Evolutionary conservation across 208 protist genomes (phyloP).

Genomic region (Trypanosoma platydactyli): DNA sequence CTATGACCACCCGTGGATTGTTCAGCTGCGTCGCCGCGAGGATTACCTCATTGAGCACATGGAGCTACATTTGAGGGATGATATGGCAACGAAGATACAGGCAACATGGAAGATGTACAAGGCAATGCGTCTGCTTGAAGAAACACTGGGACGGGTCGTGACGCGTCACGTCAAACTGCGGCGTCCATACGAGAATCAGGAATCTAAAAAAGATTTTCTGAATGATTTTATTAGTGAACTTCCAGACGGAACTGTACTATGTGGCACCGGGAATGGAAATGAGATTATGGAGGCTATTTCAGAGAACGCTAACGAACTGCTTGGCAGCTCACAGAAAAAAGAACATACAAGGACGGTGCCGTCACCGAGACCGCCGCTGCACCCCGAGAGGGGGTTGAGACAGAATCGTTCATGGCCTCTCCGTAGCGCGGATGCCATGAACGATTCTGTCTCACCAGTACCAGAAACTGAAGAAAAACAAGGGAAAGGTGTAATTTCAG

Average conservation of each 20-base stretch:
- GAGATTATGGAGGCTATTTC: neutral
- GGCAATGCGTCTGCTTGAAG: constrained; percentile 63
- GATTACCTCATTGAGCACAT: constrained; percentile 46
- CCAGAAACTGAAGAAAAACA: neutral
- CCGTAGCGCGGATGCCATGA: neutral
- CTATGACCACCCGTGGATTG: constrained; percentile 85
- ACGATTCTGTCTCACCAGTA: neutral
- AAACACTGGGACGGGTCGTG: constrained; percentile 59
- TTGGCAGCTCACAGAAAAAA: neutral
- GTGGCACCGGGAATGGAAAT: neutral
- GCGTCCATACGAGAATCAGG: constrained; percentile 34
- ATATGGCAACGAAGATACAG: constrained; percentile 81
- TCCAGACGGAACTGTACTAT: constrained; percentile 28
- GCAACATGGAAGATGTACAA: constrained; percentile 79
- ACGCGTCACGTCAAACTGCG: constrained; percentile 67
- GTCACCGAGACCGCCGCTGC: neutral
- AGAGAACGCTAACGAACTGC: neutral
- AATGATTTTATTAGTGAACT: constrained; percentile 48
- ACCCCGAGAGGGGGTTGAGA: neutral
- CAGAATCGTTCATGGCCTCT: neutral
- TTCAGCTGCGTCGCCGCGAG: constrained; percentile 61
- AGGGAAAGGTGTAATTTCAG: neutral
- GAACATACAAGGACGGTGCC: neutral
- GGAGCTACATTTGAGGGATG: constrained; percentile 45
- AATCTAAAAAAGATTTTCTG: constrained; percentile 53